A percentile compares a stretch with the other conserved stretches of the same genome.
phyloP scores from a whole-genome alignment of 129 eudicot genomes.

The Deinandra increscens region DNA sequence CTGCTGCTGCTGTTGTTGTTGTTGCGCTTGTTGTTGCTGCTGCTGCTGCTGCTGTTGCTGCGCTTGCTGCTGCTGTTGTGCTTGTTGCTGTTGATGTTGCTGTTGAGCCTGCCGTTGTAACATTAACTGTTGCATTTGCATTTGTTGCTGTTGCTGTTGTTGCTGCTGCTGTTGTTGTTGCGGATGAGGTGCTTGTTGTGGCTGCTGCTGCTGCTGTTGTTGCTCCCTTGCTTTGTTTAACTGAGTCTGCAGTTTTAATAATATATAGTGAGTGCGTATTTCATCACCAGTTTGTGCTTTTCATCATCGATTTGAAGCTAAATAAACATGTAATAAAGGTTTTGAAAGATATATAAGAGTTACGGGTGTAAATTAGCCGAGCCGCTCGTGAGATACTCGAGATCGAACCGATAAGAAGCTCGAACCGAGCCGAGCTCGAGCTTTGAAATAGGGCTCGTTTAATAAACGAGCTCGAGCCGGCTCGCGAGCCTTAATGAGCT shows the following conservation, averaged over 20 bases:
- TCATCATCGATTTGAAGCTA: no score
- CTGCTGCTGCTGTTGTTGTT: conserved; percentile 62
- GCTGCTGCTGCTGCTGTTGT: conserved; percentile 77
- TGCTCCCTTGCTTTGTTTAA: conserved; percentile 86
- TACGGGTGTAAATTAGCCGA: no score
- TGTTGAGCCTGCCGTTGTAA: conserved; percentile 68
- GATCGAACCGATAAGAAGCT: no score
- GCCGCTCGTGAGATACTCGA: no score
- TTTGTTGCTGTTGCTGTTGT: conserved; percentile 59
- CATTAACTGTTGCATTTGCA: conserved; percentile 66
- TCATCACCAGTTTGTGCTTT: not conserved
- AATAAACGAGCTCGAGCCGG: no score
- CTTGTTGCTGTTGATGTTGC: conserved; percentile 56
- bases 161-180: conserved; percentile 67
- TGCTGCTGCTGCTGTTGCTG: conserved; percentile 68
- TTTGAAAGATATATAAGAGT: no score
- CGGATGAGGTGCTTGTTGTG: conserved; percentile 57
- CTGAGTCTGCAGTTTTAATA: conserved; percentile 59
- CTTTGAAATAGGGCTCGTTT: no score
- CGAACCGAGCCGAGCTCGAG: no score
- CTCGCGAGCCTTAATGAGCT: no score
- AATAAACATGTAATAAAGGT: no score
- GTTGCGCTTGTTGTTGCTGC: conserved; percentile 63
- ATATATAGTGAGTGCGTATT: not conserved
- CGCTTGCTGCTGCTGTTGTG: conserved; percentile 59